Percentiles rank a stretch among this genome's conserved stretches.
Evolutionary conservation across 768 basidiomycete genomes (phyloP).

Genomic region (Leccinum ochraceum): DNA sequence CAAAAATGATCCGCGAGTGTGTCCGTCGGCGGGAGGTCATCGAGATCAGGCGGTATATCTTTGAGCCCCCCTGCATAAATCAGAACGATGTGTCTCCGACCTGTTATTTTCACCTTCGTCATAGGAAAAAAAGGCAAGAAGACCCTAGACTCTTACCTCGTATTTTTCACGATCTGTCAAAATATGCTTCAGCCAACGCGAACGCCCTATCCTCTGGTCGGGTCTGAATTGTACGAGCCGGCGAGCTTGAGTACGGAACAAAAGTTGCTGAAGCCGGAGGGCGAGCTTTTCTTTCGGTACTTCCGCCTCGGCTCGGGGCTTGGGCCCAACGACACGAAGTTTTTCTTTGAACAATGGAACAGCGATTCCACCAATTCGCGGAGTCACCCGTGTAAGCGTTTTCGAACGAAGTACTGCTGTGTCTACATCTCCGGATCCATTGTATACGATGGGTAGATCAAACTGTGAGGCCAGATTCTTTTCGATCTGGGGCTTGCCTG

Average conservation of each 20-base stretch:
- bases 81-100: constrained; percentile 59
- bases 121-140: not conserved
- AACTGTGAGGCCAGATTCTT: not conserved
- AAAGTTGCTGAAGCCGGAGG: constrained; percentile 23
- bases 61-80: constrained; percentile 40
- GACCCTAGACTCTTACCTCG: constrained; percentile 33
- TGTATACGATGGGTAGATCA: constrained; percentile 11
- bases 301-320: constrained; percentile 23
- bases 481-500: constrained; percentile 4
- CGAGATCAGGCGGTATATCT: constrained; percentile 35
- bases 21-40: constrained; percentile 40
- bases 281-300: constrained; percentile 12
- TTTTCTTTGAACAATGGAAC: constrained; percentile 53
- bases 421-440: constrained; percentile 47
- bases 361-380: constrained; percentile 53
- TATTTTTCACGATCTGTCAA: constrained; percentile 46
- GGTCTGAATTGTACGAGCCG: constrained; percentile 21
- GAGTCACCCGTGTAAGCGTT: constrained; percentile 62
- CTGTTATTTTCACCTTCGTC: constrained; percentile 36
- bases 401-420: constrained; percentile 58
- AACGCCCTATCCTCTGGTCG: constrained; percentile 37
- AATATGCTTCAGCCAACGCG: constrained; percentile 41
- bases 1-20: constrained; percentile 64
- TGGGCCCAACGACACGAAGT: constrained; percentile 54
- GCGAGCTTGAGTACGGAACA: constrained; percentile 19